A percentile compares a stretch with the other conserved stretches of the same genome.
Evolutionary conservation across 2,329 filamentous ascomycete species (phyloP).

Genomic region (Tolypocladium amazonense): DNA sequence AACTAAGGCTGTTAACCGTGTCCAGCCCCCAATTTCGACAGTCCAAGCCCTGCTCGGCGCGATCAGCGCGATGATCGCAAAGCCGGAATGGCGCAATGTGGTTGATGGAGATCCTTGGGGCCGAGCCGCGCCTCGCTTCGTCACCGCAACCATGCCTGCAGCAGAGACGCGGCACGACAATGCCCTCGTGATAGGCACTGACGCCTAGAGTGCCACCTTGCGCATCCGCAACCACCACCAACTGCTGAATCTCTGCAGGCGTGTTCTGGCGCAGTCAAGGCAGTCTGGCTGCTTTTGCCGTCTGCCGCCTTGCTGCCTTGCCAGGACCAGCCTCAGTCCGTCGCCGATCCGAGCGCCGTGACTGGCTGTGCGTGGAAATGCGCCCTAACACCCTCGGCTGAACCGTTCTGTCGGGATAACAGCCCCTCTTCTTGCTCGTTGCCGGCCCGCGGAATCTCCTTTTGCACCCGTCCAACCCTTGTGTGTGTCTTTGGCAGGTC

Average conservation of each 20-base stretch:
- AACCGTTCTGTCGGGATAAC: neutral
- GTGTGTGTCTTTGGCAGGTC: neutral
- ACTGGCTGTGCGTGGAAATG: neutral
- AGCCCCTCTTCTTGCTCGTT: neutral
- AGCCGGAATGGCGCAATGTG: neutral
- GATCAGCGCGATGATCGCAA: neutral
- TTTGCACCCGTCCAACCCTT: neutral
- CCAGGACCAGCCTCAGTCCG: neutral
- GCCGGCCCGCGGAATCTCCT: neutral
- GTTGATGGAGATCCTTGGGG: neutral
- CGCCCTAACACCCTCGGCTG: neutral
- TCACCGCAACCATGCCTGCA: neutral
- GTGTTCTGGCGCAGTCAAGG: neutral
- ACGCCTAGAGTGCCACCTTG: neutral
- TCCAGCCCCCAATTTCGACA: neutral
- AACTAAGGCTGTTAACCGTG: neutral
- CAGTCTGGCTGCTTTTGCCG: neutral
- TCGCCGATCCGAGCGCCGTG: neutral
- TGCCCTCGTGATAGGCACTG: neutral
- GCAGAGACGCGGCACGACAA: neutral
- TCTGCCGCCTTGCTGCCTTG: neutral
- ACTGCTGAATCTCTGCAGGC: neutral
- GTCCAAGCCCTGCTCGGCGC: neutral
- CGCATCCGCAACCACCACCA: neutral
- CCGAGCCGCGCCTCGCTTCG: neutral